Base-by-base conservation (phyloP, 2,329 filamentous ascomycete species). In the Proliferodiscus dingleyae region DNA sequence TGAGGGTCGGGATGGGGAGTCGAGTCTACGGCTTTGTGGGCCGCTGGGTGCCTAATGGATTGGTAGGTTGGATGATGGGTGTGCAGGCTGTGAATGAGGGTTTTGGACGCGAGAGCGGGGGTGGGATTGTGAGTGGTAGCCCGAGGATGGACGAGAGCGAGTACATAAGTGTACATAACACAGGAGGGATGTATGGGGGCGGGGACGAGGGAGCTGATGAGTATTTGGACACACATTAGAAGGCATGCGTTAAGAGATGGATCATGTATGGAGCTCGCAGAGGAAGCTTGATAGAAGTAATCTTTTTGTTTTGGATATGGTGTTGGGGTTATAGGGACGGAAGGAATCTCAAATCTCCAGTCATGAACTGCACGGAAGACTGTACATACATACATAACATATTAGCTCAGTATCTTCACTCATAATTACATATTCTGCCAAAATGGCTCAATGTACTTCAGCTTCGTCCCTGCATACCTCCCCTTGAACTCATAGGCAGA, bases 61-160 rank as follows among this genome's bases (percentile, higher is more conserved):
- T 96, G 13, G 85, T 97, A n/a, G 83, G 82, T 2, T 93, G 88
- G 86, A 95, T 97, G 86, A 85, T 97, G 79, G 89, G n/a, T n/a
- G n/a, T n/a, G n/a, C n/a, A n/a, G 89, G 9, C 78, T 90, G 47
- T 73, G 82, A 9, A n/a, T 18, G 18, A 37, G 32, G 1, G 55
- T 54, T 29, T 55, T 50, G 41, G 50, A 51, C 18, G 24, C 47
- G 18, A 42, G 41, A 7, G 26, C 16, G 16, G 49, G 37, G 21
- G 43, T 9, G 32, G 32, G 32, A 34, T 34, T 15, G 46, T 43
- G 49, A 36, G 45, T 29, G 26, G 19, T 15, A 10, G 8, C n/a
- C 4, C 41, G 9, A 41, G 37, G 24, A 45, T 58, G 19, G 56
- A 49, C 5, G 55, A 52, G n/a, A 59, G 59, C 28, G 56, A 58